Percentiles rank a stretch among this genome's conserved stretches.
Evolutionary conservation across 2,329 filamentous ascomycete species (phyloP).

Genomic region (Trichoderma semiorbis): DNA sequence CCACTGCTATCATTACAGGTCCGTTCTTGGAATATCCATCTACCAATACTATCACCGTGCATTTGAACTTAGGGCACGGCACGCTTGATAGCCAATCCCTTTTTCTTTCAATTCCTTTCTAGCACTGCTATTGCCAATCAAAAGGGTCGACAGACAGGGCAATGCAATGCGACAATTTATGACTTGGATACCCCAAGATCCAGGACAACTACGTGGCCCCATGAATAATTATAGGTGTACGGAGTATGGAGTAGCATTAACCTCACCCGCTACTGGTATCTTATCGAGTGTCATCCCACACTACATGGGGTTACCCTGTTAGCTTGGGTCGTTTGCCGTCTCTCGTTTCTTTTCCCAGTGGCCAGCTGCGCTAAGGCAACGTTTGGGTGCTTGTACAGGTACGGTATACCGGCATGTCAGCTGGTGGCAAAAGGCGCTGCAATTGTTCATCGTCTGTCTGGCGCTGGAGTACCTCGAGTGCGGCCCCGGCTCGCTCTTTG

Average conservation of each 20-base stretch:
- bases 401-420: background rate
- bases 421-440: background rate
- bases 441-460: background rate
- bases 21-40: background rate
- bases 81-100: background rate
- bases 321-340: slow-evolving; percentile 3
- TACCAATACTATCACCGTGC: background rate
- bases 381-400: background rate
- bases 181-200: background rate
- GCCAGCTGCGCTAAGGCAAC: slow-evolving; percentile 1
- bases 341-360: background rate
- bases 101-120: background rate
- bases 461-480: background rate
- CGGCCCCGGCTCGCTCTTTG: background rate
- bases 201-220: background rate
- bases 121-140: background rate
- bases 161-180: background rate
- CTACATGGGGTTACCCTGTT: slow-evolving; percentile 1
- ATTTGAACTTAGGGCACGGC: background rate
- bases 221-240: background rate
- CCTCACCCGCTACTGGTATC: slow-evolving; percentile 11
- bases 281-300: slow-evolving; percentile 4
- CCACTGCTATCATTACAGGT: background rate
- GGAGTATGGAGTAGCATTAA: slow-evolving; percentile 1
- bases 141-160: background rate